Conservation (phyloP, 2,329 filamentous ascomycete species). For the Sporothrix pallida region DNA sequence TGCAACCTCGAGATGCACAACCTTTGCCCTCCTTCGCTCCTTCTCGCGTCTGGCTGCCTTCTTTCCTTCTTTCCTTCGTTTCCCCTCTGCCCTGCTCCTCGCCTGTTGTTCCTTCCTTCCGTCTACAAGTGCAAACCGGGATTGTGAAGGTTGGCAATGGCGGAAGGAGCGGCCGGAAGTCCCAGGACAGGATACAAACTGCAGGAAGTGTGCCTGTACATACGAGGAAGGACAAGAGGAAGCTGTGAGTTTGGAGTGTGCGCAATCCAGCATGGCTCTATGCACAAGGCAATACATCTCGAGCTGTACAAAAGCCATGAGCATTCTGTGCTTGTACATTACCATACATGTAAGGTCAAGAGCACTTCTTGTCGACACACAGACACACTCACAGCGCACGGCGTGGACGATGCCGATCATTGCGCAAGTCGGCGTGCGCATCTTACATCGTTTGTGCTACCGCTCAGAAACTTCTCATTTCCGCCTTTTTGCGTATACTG, state of each 20-base stretch:
- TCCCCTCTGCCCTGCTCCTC: not conserved
- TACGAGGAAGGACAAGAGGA: conserved; percentile 9
- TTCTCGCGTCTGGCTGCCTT: conserved; percentile 17
- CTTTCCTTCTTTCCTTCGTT: not conserved
- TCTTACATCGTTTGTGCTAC: conserved; percentile 25
- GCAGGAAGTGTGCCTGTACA: conserved; percentile 6
- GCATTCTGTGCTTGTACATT: not conserved
- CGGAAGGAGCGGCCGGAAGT: conserved; percentile 4
- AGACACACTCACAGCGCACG: not conserved
- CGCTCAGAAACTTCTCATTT: not conserved
- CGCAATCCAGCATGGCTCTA: conserved; percentile 8
- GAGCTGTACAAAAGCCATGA: conserved; percentile 14
- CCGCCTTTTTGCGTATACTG: not conserved
- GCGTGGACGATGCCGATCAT: conserved; percentile 24
- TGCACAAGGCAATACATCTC: not conserved
- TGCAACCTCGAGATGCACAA: not conserved
- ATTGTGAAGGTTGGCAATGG: not conserved
- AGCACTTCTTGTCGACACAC: too few species aligned
- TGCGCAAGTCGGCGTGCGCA: conserved; percentile 13
- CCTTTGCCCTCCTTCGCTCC: not conserved
- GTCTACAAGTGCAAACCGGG: not conserved
- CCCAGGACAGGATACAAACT: conserved; percentile 2
- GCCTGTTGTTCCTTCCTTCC: not conserved
- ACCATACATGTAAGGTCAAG: not conserved
- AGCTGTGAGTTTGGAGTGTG: not conserved